phyloP scores from a whole-genome alignment of 331 rosid species.

The Malus hybrid region DNA sequence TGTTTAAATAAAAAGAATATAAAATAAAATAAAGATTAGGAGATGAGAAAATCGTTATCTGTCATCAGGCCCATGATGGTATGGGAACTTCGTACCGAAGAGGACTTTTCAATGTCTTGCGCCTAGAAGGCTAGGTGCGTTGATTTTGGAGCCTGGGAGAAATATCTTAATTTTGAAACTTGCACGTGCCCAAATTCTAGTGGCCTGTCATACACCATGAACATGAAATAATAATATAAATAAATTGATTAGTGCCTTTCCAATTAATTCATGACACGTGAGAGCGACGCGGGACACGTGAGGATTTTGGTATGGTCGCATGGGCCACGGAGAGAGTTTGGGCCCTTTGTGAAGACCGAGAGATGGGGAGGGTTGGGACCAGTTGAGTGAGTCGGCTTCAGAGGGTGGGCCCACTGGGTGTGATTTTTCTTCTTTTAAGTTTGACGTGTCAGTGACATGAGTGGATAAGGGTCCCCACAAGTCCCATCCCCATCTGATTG shows the following conservation, averaged over 20 bases:
- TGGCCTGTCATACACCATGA: neutral
- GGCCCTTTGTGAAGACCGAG: no score
- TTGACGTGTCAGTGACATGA: neutral
- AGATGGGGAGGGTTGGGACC: neutral
- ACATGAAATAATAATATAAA: neutral
- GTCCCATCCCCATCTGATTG: constrained; percentile 9
- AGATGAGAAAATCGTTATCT: no score
- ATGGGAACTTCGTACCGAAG: neutral
- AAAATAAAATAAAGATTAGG: no score
- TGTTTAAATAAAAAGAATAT: no score
- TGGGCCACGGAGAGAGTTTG: neutral
- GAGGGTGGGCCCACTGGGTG: neutral
- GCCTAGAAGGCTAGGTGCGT: neutral
- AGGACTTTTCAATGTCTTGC: neutral
- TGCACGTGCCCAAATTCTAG: neutral
- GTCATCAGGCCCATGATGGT: neutral
- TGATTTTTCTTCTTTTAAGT: neutral
- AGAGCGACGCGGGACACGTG: neutral
- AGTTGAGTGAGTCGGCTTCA: neutral
- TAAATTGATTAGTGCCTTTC: neutral
- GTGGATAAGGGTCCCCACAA: neutral
- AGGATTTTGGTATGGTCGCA: neutral
- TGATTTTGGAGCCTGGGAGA: neutral
- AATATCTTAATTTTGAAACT: neutral
- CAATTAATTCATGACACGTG: neutral